phyloP scores from a whole-genome alignment of 1,284 basidiomycete species.

The Cryptococcus jaspeensis region DNA sequence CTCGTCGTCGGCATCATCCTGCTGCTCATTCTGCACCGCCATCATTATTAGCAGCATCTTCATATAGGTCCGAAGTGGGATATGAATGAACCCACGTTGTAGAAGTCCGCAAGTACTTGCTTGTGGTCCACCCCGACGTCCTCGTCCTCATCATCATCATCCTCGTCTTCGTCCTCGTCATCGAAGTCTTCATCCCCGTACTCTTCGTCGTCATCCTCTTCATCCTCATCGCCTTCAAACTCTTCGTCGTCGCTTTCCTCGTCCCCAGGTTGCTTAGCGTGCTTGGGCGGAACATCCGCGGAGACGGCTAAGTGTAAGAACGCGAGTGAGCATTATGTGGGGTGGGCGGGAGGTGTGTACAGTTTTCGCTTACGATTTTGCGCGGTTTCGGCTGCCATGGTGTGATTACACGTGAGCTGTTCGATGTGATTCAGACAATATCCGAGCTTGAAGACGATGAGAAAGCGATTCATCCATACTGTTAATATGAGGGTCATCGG shows the following conservation, averaged over 20 bases:
- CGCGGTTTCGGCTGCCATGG: too few species aligned
- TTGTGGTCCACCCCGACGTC: constrained; percentile 12
- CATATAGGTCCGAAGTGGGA: not conserved
- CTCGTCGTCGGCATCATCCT: constrained; percentile 1
- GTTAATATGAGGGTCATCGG: too few species aligned
- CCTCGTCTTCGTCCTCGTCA: constrained; percentile 16
- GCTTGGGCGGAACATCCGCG: too few species aligned
- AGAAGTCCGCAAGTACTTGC: constrained; percentile 16
- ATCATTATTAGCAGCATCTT: not conserved
- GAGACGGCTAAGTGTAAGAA: too few species aligned
- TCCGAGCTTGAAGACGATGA: too few species aligned
- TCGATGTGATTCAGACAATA: too few species aligned
- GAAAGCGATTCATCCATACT: too few species aligned
- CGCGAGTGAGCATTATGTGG: too few species aligned
- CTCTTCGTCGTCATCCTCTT: constrained; percentile 10
- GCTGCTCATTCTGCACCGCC: not conserved
- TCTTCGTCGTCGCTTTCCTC: constrained; percentile 7
- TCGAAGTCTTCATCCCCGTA: constrained; percentile 15
- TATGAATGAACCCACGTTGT: constrained; percentile 8
- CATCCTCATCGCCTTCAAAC: constrained; percentile 8
- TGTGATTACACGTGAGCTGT: too few species aligned
- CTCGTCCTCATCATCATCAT: constrained; percentile 13
- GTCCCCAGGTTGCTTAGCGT: not conserved
- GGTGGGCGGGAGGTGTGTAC: too few species aligned
- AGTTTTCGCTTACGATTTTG: too few species aligned